Percentiles rank a stretch among this genome's conserved stretches.
Evolutionary conservation across 2,329 filamentous ascomycete species (phyloP).

Genomic region (Penicillium aurantiogriseum): DNA sequence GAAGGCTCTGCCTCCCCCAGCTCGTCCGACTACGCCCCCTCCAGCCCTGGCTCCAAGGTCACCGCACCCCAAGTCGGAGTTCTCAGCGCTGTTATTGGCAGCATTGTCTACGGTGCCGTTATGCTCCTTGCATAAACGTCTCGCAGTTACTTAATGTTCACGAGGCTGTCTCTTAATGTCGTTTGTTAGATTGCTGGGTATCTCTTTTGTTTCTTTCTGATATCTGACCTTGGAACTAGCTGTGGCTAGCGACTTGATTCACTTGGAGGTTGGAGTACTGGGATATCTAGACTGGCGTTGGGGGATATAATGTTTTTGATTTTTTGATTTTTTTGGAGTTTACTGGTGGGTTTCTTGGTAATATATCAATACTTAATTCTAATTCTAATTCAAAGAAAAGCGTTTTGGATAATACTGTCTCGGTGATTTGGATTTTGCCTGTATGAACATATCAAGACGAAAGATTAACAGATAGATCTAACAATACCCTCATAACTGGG

Average conservation of each 20-base stretch:
- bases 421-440: not conserved
- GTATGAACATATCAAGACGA: not conserved
- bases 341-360: not conserved
- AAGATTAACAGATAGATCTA: too few species aligned
- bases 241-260: constrained; percentile 7
- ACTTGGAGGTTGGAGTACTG: not conserved
- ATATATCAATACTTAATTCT: constrained; percentile 18
- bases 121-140: constrained; percentile 29
- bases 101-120: constrained; percentile 17
- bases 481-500: not conserved
- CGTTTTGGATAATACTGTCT: not conserved
- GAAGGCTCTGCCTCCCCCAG: constrained; percentile 11
- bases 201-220: not conserved
- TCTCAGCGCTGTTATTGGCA: constrained; percentile 4
- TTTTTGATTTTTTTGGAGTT: not conserved
- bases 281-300: constrained; percentile 14
- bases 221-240: not conserved
- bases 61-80: constrained; percentile 19
- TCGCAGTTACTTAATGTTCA: constrained; percentile 4
- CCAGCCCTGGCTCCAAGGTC: constrained; percentile 31
- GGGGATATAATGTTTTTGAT: constrained; percentile 5
- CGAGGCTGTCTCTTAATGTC: constrained; percentile 8
- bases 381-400: constrained; percentile 15
- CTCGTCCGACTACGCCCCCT: constrained; percentile 18
- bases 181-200: constrained; percentile 1